Percentiles rank a stretch among this genome's conserved stretches.
phyloP scores from a whole-genome alignment of 768 basidiomycete genomes.

The Ramaria sp. region DNA sequence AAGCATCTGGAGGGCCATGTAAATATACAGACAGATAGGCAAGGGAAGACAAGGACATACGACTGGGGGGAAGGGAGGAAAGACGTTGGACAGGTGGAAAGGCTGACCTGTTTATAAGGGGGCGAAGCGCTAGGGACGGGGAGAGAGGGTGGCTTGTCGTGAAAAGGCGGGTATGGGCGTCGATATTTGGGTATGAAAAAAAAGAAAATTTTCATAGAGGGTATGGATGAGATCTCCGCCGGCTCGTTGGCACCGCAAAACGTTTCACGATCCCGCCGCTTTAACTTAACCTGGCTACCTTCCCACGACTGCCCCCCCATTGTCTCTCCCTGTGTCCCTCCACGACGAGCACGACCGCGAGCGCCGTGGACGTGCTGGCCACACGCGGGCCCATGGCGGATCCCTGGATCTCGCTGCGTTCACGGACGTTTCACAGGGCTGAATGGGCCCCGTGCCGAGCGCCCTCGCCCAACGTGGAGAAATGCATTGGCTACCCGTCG shows the following conservation, averaged over 20 bases:
- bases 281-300: background rate
- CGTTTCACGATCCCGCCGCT: conserved; percentile 10
- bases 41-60: background rate
- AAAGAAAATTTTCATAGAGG: background rate
- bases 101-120: background rate
- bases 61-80: background rate
- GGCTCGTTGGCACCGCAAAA: conserved; percentile 10
- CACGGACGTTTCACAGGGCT: too few species aligned
- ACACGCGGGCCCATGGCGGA: too few species aligned
- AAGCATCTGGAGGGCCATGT: conserved; percentile 18
- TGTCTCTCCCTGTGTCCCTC: too few species aligned
- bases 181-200: conserved; percentile 2
- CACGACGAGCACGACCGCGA: too few species aligned
- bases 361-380: too few species aligned
- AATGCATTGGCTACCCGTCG: too few species aligned
- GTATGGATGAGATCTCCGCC: background rate
- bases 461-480: too few species aligned
- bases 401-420: too few species aligned
- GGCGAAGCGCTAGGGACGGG: background rate
- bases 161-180: conserved; percentile 5
- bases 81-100: background rate
- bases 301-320: background rate
- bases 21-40: background rate
- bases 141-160: background rate
- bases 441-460: too few species aligned